Base-by-base conservation (phyloP, 2,329 filamentous ascomycete species). In the Remersonia thermophila region DNA sequence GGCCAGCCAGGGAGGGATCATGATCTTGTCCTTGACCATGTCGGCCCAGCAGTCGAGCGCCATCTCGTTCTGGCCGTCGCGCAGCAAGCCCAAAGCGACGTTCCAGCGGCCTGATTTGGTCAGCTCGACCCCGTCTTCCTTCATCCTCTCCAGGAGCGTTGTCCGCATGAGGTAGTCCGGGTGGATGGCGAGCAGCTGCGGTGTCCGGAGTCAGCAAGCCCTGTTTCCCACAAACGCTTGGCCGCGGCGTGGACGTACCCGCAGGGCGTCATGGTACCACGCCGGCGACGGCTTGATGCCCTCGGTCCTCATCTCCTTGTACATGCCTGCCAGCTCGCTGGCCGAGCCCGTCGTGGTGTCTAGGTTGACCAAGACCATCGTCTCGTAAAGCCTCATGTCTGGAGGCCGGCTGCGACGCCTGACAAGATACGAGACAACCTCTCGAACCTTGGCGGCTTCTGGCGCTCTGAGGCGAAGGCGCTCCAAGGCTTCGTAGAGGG, bases 11-110 rank as follows among this genome's bases (percentile, higher is more conserved):
- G 64, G 52, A 20, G 80, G 69, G 3, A 87, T 59, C 2, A 48
- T 50, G 1, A 72, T 61, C 3, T 66, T 62, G 33, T 71, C 65
- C 35, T 65, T 59, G 29, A 73, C 61, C 68, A 94, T 73, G 15
- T 70, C 60, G 27, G 83, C 77, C 29, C 94, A 57, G 46, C 73
- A 73, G 35, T 72, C 66, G 39, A 93, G 62, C 2, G 85, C 87
- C 44, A 87, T 62, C 59, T 96, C 91, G 43, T 84, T 78, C 49
- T 93, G 80, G 1, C 77, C 73, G 48, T 95, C 87, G 14, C 86
- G 72, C 26, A 96, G 65, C 40, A 93, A 60, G 0, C 84, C 85
- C 8, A 84, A 60, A 2, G 80, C 70, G 14, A 93, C 65, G 51
- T 72, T 74, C 48, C 82, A 73, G 52, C 71, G 72, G 7, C 77